Base-by-base conservation (phyloP, 2,329 filamentous ascomycete species). In the Pseudopithomyces chartarum region DNA sequence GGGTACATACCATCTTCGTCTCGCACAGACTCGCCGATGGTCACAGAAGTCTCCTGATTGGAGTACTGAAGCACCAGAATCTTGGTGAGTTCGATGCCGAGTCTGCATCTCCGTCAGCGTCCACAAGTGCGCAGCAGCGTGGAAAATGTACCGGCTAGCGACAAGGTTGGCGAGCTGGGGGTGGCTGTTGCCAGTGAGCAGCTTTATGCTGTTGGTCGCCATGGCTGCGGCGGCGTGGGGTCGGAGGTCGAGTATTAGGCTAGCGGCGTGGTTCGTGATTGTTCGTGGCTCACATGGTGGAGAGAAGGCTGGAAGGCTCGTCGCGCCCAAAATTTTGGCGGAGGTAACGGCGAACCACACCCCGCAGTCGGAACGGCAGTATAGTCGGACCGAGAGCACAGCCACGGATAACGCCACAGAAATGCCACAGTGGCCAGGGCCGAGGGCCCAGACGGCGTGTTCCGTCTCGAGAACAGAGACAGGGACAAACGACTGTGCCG, bases 21-120 rank as follows among this genome's bases (percentile, higher is more conserved):
- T 78, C 94, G 86, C 54, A 98, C 94, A 61, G 91, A 96, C 81
- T 98, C 94, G 74, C 94, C 93, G 68, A 97, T 96, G 19, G 92
- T 97, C 56, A 98, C 92, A 66, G 89, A 91, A 50, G 90, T 93
- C 75, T 95, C 90, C 71, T 92, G 90, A 76, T 94, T 94, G 46
- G 90, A 93, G 79, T 93, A 92, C 74, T 93, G 91, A 60, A 94
- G 82, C 62, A 89, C 89, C 81, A 92, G 85, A 45, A 90, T 90
- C 80, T 91, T 91, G 61, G 89, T 88, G 67, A 92, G 84, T 68
- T 91, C 87, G 68, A 92, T 90, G 65, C 90, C 89, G 58, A 92
- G 84, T 70, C 89, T 91, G 73, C 47, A 19, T 50, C 50, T 20
- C 40, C 43, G 63, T 70, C 60, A 70, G 68, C 32, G 26, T 29